Conservation (phyloP, 345 rosid genomes). For the Salix viminalis region DNA sequence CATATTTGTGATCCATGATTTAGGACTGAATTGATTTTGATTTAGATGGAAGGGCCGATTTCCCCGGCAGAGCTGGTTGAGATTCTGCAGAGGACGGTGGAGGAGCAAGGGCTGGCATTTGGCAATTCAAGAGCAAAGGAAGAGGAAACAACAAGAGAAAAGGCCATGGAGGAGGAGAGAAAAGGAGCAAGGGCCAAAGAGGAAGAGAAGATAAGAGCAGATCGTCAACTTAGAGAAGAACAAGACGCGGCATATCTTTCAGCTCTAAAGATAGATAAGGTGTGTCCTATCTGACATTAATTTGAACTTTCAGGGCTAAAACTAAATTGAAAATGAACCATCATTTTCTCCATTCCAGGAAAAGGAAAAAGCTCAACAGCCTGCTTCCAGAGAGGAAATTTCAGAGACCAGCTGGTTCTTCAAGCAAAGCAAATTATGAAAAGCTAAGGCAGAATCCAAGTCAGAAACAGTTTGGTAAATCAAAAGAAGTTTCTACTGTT, state of each 20-base stretch:
- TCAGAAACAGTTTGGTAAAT: constrained; percentile 23
- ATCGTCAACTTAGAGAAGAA: constrained; percentile 48
- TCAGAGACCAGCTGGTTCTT: constrained; percentile 26
- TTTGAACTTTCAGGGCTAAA: neutral
- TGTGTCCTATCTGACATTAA: constrained; percentile 8
- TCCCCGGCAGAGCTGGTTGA: constrained; percentile 50
- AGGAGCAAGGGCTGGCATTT: constrained; percentile 61
- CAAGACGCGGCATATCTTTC: constrained; percentile 57
- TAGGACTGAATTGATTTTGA: neutral
- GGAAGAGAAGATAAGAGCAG: constrained; percentile 41
- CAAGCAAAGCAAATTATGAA: constrained; percentile 15
- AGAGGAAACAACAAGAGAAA: constrained; percentile 17
- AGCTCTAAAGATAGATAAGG: constrained; percentile 50
- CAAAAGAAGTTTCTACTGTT: constrained; percentile 16
- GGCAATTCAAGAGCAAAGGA: constrained; percentile 18
- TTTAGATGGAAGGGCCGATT: constrained; percentile 55
- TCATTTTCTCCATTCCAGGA: constrained; percentile 24
- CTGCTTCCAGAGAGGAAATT: constrained; percentile 9
- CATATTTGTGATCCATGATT: neutral
- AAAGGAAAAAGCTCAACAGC: constrained; percentile 37
- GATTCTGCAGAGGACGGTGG: constrained; percentile 52
- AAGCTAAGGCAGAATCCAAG: constrained; percentile 12
- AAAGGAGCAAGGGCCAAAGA: constrained; percentile 31
- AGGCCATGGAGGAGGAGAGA: constrained; percentile 35
- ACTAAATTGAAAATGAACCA: neutral